Evolutionary conservation across 495 filamentous ascomycete genomes (phyloP).

Genomic region (Tuber calosporum): DNA sequence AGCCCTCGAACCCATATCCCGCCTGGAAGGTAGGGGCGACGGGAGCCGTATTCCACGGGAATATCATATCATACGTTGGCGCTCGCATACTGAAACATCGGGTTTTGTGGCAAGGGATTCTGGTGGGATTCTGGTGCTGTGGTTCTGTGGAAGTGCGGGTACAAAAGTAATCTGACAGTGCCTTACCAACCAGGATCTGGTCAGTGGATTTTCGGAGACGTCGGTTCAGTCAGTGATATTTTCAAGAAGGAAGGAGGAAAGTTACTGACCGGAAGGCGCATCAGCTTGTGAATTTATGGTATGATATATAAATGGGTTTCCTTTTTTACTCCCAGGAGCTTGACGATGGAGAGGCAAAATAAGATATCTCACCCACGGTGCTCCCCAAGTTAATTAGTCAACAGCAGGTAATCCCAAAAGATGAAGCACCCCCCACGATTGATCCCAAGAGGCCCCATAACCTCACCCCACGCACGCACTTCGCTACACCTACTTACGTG

Average conservation of each 20-base stretch:
- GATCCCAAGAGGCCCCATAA: background rate
- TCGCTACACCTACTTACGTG: background rate
- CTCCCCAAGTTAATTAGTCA: background rate
- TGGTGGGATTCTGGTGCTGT: background rate
- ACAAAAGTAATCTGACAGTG: background rate
- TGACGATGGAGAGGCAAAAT: background rate
- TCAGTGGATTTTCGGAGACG: background rate
- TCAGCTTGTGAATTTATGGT: background rate
- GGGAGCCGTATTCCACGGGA: background rate
- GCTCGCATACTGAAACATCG: background rate
- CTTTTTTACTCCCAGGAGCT: no score
- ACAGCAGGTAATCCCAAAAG: background rate
- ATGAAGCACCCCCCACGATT: background rate
- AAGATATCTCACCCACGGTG: no score
- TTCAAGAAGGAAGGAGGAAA: background rate
- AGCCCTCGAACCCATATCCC: background rate
- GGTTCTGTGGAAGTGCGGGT: background rate
- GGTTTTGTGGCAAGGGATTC: background rate
- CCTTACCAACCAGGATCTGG: background rate
- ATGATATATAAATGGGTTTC: background rate
- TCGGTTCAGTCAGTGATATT: background rate
- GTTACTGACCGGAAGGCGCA: background rate
- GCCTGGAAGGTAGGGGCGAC: background rate
- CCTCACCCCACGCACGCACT: background rate
- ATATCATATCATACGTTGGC: no score